Evolutionary conservation across 148 eudicot genomes (phyloP).

Genomic region (Dysphania ambrosioides): DNA sequence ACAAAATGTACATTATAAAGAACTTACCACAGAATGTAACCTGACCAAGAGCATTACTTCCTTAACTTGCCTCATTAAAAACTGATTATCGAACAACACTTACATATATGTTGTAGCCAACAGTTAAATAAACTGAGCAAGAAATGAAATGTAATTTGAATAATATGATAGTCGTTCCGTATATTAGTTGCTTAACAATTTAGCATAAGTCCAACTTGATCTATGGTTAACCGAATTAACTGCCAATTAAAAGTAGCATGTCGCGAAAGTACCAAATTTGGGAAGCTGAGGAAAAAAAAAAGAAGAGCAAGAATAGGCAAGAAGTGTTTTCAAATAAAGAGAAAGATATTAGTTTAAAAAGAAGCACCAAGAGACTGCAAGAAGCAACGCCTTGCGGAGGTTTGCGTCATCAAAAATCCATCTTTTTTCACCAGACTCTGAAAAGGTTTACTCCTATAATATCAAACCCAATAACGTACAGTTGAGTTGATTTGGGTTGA

Average conservation of each 20-base stretch:
- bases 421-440: background rate
- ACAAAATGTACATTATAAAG: no score
- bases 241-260: conserved; percentile 9
- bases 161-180: no score
- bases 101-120: no score
- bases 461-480: no score
- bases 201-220: background rate
- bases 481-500: no score
- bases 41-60: no score
- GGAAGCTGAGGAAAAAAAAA: background rate
- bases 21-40: no score
- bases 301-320: conserved; percentile 10
- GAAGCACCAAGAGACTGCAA: background rate
- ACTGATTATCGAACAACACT: no score
- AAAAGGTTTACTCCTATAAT: background rate
- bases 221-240: conserved; percentile 13
- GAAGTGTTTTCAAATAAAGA: background rate
- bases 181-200: no score
- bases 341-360: conserved; percentile 8
- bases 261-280: conserved; percentile 16
- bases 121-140: no score
- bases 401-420: conserved; percentile 16
- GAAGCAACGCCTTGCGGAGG: conserved; percentile 12
- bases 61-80: no score
- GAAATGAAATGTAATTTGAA: no score